Evolutionary conservation across 2,329 filamentous ascomycete species (phyloP).

Genomic region (Venturia carpophila): DNA sequence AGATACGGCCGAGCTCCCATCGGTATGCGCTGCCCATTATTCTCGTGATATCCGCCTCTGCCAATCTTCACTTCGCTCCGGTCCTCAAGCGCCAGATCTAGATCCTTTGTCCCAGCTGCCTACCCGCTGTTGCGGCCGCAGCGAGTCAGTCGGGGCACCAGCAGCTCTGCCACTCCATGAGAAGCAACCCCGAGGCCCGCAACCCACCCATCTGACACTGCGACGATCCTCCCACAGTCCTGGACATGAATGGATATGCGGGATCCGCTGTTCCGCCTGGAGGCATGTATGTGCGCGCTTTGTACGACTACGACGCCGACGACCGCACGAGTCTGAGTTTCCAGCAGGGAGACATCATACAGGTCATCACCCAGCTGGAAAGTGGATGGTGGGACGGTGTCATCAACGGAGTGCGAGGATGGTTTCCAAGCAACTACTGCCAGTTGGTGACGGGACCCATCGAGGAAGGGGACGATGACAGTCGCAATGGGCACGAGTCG

Average conservation of each 20-base stretch:
- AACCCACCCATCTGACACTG: not conserved
- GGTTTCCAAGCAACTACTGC: constrained; percentile 99
- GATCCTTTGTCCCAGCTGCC: not conserved
- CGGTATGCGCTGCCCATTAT: not conserved
- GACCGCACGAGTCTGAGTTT: constrained; percentile 96
- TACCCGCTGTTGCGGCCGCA: not conserved
- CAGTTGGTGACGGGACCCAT: constrained; percentile 71
- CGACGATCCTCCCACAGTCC: constrained; percentile 3
- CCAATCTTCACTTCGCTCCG: not conserved
- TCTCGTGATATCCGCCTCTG: not conserved
- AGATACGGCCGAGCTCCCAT: not conserved
- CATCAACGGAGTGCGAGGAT: constrained; percentile 91
- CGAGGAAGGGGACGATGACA: constrained; percentile 59
- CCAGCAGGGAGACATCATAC: constrained; percentile 92
- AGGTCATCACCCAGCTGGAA: constrained; percentile 95
- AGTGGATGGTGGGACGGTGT: constrained; percentile 99
- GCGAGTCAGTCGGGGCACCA: constrained; percentile 6
- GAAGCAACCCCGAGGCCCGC: constrained; percentile 1
- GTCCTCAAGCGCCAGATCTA: not conserved
- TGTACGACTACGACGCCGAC: constrained; percentile 97
- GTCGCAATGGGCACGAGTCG: constrained; percentile 47
- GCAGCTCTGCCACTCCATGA: not conserved
- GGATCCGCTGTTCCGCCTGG: constrained; percentile 43
- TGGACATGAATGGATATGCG: constrained; percentile 43
- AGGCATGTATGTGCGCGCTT: constrained; percentile 79